Base-by-base conservation (phyloP, 78 protist species). In the Dictyostelium citrinum region DNA sequence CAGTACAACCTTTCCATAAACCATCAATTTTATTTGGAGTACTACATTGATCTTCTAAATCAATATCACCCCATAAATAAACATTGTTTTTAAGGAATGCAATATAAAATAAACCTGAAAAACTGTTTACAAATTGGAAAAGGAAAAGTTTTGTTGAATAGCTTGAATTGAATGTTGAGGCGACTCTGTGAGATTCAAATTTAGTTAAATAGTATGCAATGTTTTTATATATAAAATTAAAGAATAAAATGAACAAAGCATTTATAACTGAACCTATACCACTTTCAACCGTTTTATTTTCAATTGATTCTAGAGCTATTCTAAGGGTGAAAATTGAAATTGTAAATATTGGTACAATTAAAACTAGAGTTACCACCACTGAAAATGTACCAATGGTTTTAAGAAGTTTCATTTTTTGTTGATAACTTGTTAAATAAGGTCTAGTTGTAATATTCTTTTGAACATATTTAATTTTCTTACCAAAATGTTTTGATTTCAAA, bases 51-150 rank as follows among this genome's bases (percentile, higher is more conserved):
- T 88, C 93, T 41, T 43, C 10, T 14, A 88, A 35, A 24, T 39
- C 10, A 3, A 45, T 2, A n/a, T 55, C 76, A 76, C 93, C 93
- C 85, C 85, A 90, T 31, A 90, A 5, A 51, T 39, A 9, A n/a
- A 75, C 29, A 51, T 77, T 64, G 46, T 85, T 64, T 82, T 91
- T 91, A 55, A 93, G 31, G 72, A 97, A 97, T 12, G 97, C 95
- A 35, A 96, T 88, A 90, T 96, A 97, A 46, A 94, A 94, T 22
- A 96, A 72, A 39, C 96, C 70, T 10, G 91, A 37, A 85, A 84
- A 97, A 20, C 81, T 46, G 77, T 97, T 97, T 49, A 96, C 90
- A 75, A 97, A 96, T 78, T 96, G 93, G 76, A 97, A 97, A 37
- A 91, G 31, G 60, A 95, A 95, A 0, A 49, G 22, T 80, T 97